phyloP scores from a whole-genome alignment of 306 rosid species.

The Alnus glutinosa region DNA sequence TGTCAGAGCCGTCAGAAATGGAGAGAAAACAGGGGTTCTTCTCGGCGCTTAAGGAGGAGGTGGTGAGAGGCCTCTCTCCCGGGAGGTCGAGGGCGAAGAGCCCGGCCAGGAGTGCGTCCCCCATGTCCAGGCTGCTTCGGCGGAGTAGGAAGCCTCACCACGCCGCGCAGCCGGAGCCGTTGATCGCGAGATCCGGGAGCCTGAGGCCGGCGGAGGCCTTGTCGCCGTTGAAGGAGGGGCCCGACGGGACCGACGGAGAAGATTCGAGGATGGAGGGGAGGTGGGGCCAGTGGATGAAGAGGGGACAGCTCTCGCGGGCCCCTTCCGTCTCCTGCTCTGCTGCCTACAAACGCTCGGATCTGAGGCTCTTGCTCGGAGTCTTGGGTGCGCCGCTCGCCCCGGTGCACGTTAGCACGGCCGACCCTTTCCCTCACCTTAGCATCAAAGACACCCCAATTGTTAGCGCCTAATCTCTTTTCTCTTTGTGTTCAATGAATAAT shows the following conservation, averaged over 20 bases:
- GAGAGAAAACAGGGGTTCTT: constrained; percentile 92
- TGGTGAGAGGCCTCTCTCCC: constrained; percentile 85
- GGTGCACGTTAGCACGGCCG: constrained; percentile 79
- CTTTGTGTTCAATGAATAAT: background rate
- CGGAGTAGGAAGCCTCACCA: constrained; percentile 62
- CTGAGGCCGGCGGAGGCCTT: constrained; percentile 80
- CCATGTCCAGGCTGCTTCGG: constrained; percentile 67
- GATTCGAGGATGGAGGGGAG: constrained; percentile 74
- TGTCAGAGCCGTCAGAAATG: constrained; percentile 41
- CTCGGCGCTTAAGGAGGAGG: constrained; percentile 77
- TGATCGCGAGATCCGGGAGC: constrained; percentile 86
- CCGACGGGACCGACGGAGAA: constrained; percentile 68
- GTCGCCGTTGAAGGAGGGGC: constrained; percentile 96
- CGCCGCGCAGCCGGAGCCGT: constrained; percentile 55
- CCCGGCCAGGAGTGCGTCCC: constrained; percentile 66
- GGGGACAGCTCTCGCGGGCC: constrained; percentile 70
- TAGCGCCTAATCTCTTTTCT: constrained; percentile 28
- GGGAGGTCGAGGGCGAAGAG: constrained; percentile 72
- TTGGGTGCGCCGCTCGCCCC: constrained; percentile 96
- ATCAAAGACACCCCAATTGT: constrained; percentile 98
- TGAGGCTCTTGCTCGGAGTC: constrained; percentile 88
- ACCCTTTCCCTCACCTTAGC: constrained; percentile 87
- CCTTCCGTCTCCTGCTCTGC: constrained; percentile 72
- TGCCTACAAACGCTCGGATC: constrained; percentile 79
- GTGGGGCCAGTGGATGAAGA: constrained; percentile 97